Evolutionary conservation across 2,329 filamentous ascomycete species (phyloP), one percentile per base, ranked within the genome.

Genomic region (Alternaria dauci): DNA sequence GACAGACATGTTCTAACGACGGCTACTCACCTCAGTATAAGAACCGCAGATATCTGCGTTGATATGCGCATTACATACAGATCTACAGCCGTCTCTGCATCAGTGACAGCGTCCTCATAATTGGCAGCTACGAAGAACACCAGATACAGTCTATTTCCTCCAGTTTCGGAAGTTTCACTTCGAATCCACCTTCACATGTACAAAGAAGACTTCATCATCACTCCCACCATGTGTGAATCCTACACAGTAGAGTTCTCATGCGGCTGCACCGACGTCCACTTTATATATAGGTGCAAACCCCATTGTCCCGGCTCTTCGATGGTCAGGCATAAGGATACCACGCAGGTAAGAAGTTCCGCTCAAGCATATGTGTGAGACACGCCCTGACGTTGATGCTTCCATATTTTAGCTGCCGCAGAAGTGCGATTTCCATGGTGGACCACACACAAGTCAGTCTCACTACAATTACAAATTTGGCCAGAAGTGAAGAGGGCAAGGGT

Each of bases 231-330:
- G 43, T 55, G 53, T 43, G 25, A 55, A 4, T n/a, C 39, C 9
- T 55, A 55, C 44, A 28, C 12, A 1, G 44, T 55, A 14, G 18
- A 55, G n/a, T 55, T 48, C 14, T 18, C 14, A 18, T 55, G 53
- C 44, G 53, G 43, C 34, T 55, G 36, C 36, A 32, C 41, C 8
- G 6, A 18, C 32, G 14, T 34, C 14, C 32, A 34, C 32, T 34
- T 34, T 12, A 12, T 14, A 1, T 50, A 30, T 11, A 56, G 16
- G 18, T 56, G 44, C 54, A 4, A 18, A 20, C 44, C n/a, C 7
- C 39, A 25, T 42, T 42, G 39, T 2, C 4, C n/a, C 11, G 39
- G 39, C 20, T 42, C 39, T 2, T 42, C 39, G 5, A 42, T 25
- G 39, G 14, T 42, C 20, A 12, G 20, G 2, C 20, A 14, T 16